Conservation (phyloP, 2,329 filamentous ascomycete species). For the Hyphodiscus sp. region DNA sequence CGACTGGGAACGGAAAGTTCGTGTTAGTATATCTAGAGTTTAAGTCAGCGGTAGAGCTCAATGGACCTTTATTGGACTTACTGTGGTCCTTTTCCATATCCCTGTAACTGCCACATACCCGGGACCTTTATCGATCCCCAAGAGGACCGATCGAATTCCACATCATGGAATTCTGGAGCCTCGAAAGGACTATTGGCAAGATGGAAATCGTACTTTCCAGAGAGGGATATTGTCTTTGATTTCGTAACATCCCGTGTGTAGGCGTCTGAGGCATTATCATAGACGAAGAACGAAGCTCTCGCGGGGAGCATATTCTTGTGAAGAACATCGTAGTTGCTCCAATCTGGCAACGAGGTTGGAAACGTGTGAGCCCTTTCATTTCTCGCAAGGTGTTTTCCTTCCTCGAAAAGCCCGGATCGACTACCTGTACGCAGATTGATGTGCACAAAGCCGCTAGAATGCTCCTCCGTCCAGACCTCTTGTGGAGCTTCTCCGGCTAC, state of each 20-base stretch:
- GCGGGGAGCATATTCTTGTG: constrained; percentile 54
- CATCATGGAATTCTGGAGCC: constrained; percentile 16
- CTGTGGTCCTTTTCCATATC: constrained; percentile 42
- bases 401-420: not conserved
- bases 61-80: constrained; percentile 1
- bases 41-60: constrained; percentile 14
- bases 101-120: constrained; percentile 50
- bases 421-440: not conserved
- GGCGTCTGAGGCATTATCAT: constrained; percentile 42
- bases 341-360: constrained; percentile 42
- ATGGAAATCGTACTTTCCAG: constrained; percentile 26
- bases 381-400: not conserved
- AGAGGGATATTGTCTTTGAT: constrained; percentile 32
- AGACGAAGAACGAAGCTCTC: constrained; percentile 50
- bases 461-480: not conserved
- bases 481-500: not conserved
- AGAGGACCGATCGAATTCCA: constrained; percentile 26
- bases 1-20: constrained; percentile 45
- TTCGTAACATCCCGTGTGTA: constrained; percentile 35
- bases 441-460: constrained; percentile 4
- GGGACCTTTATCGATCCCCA: constrained; percentile 46
- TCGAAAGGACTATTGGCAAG: constrained; percentile 24
- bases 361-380: constrained; percentile 17
- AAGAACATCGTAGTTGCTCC: constrained; percentile 53
- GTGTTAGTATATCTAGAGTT: constrained; percentile 44